Base-by-base conservation (phyloP, 169 alveolate species). In the Eimeria maxima region DNA sequence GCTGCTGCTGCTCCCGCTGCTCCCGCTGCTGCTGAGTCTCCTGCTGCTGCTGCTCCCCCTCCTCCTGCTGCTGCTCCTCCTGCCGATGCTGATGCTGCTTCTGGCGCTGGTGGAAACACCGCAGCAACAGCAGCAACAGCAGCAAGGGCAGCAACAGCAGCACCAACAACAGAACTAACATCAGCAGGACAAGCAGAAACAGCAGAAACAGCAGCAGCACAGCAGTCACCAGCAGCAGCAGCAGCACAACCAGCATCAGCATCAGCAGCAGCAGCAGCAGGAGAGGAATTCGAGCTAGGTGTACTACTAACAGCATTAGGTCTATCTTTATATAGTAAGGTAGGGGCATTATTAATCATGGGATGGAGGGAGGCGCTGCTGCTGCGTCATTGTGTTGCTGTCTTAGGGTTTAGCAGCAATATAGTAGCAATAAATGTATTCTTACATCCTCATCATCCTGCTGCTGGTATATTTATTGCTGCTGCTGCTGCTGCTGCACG, bases 271-370 rank as follows among this genome's bases (percentile, higher is more conserved):
- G 67, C 89, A 78, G 89, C 65, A 78, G 67, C 22, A 27, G 89
- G 45, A 29, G 89, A 78, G 57, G 65, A 78, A 65, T 78, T 78
- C 47, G 89, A 78, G 45, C 42, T 78, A 65, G 89, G 89, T 20
- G 89, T 78, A 65, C 90, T 90, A 55, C 63, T 83, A 44, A 42
- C 95, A 2, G 95, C 95, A 20, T 47, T 90, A 78, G 84, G 69
- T 11, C 22, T 90, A 45, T 90, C 95, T 27, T 33, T 90, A 44
- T 90, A 71, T 53, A 65, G 89, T 74, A 90, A 90, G 38, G 16
- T 90, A 60, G 95, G 73, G 13, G 74, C 81, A 38, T 65, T 90
- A 38, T 38, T 90, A 55, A 44, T 88, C 4, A 76, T 76, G 95
- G 89, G 81, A 2, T 73, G 95, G 90, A 71, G 74, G 4, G 95